Conservation (phyloP, 352 stramenopile genomes). For the Pythium pectinolyticum region DNA sequence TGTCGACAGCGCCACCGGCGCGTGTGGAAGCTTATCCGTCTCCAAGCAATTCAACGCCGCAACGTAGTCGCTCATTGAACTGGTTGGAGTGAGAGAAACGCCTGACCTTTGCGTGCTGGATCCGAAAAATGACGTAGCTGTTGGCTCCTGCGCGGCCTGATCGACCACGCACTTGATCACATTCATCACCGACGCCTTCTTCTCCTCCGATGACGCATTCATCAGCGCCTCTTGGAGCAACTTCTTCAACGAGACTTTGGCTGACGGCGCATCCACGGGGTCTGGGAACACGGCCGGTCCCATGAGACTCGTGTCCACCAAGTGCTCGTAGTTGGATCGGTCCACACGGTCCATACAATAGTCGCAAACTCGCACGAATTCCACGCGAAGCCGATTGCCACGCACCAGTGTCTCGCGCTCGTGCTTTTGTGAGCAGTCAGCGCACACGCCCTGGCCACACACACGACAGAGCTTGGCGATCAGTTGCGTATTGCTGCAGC, state of each 20-base stretch:
- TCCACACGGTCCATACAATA: conserved; percentile 53
- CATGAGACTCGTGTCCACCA: conserved; percentile 24
- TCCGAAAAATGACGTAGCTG: not conserved
- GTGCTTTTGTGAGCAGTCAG: conserved; percentile 36
- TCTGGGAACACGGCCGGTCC: conserved; percentile 32
- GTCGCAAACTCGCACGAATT: conserved; percentile 42
- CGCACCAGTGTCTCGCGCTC: conserved; percentile 25
- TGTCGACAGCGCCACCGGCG: conserved; percentile 46
- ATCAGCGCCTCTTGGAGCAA: conserved; percentile 37
- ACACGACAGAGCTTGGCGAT: conserved; percentile 46
- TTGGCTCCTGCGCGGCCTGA: conserved; percentile 9
- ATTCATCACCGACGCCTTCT: conserved; percentile 36
- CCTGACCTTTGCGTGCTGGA: too few species aligned
- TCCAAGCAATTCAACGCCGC: not conserved
- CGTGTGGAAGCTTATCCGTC: conserved; percentile 29
- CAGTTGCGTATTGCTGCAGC: conserved; percentile 49
- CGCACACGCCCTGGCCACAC: conserved; percentile 56
- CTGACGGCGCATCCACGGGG: conserved; percentile 12
- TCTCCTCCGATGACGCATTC: conserved; percentile 28
- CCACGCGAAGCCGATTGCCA: conserved; percentile 6
- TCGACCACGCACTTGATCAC: conserved; percentile 47
- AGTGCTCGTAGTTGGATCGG: conserved; percentile 46
- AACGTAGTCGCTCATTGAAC: not conserved
- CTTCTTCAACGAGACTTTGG: conserved; percentile 12
- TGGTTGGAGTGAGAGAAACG: not conserved